These are phyloP conservation scores for Aspergillus ochraceus DNA, from an alignment of 2,329 filamentous ascomycete genomes.

Conservation along the genomic window DNA sequence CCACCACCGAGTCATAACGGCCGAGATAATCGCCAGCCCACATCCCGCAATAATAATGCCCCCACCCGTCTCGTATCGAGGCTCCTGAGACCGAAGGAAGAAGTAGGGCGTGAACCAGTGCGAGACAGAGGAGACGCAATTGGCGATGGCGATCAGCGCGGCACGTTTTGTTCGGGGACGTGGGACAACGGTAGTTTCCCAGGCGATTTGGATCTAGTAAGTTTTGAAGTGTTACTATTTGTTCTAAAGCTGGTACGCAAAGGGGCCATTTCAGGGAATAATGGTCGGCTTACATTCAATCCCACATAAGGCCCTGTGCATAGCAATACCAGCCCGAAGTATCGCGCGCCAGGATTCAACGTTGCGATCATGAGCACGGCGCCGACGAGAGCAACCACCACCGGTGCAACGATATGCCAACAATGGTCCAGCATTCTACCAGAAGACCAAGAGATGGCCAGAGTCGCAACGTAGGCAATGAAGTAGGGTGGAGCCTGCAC, in stretches of 20 bases:
- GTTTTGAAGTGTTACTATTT: too few relatives aligned
- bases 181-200: slow-evolving; percentile 13
- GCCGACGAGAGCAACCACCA: slow-evolving; percentile 6
- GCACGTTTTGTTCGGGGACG: slow-evolving; percentile 13
- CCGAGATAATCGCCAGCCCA: slow-evolving; percentile 5
- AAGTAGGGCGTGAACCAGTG: slow-evolving; percentile 14
- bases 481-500: slow-evolving; percentile 13
- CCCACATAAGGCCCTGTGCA: slow-evolving; percentile 14
- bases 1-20: slow-evolving; percentile 5
- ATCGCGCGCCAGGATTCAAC: slow-evolving; percentile 8
- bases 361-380: slow-evolving; percentile 14
- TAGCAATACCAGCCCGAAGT: slow-evolving; percentile 12
- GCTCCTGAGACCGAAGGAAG: slow-evolving; percentile 11
- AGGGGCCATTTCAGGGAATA: background rate
- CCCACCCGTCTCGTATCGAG: slow-evolving; percentile 9
- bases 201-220: slow-evolving; percentile 13
- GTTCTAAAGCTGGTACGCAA: background rate
- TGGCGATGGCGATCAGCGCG: slow-evolving; percentile 12
- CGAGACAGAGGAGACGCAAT: slow-evolving; percentile 13
- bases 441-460: slow-evolving; percentile 9
- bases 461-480: slow-evolving; percentile 11
- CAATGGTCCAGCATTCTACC: slow-evolving; percentile 7
- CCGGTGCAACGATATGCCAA: slow-evolving; percentile 11
- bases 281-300: slow-evolving; percentile 6
- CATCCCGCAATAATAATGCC: slow-evolving; percentile 11